Percentiles rank a stretch among this genome's conserved stretches.
These are phyloP conservation scores for Candida sithepensis DNA, from an alignment of 805 yeast species.

Conservation along the genomic window DNA sequence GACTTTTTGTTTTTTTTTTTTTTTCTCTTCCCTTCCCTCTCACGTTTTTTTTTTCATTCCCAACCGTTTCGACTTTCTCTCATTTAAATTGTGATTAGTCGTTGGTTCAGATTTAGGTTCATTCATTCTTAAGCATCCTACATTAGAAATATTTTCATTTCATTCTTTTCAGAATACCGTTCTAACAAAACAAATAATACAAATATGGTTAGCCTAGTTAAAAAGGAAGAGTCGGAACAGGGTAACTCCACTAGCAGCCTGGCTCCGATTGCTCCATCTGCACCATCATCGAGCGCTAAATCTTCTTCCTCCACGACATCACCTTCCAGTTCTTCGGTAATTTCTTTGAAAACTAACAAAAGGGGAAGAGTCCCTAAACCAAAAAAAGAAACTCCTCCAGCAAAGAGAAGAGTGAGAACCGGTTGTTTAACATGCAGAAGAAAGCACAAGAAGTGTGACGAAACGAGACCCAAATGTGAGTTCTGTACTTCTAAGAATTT, in stretches of 20 bases:
- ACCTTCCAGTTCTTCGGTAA: not conserved
- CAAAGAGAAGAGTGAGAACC: slow-evolving; percentile 35
- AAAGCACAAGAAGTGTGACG: slow-evolving; percentile 55
- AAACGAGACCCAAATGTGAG: slow-evolving; percentile 48
- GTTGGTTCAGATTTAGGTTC: no score
- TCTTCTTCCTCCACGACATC: not conserved
- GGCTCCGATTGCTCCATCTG: not conserved
- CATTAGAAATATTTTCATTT: no score
- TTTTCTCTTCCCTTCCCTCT: not conserved
- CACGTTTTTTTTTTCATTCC: not conserved
- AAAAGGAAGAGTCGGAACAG: not conserved
- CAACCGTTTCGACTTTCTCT: no score
- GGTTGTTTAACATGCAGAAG: slow-evolving; percentile 54
- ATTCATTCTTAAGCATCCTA: no score
- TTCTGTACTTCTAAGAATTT: slow-evolving; percentile 38
- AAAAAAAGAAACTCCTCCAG: slow-evolving; percentile 29
- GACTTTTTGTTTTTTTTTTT: not conserved
- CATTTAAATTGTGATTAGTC: no score
- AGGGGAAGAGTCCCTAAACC: slow-evolving; percentile 18
- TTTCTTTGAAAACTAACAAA: slow-evolving; percentile 8
- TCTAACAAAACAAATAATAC: no score
- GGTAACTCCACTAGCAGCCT: not conserved
- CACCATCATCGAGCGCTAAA: not conserved
- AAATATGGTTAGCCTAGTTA: not conserved
- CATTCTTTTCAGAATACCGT: not conserved